Conservation (phyloP, 2,329 filamentous ascomycete genomes). For the Periglandula ipomoeae region DNA sequence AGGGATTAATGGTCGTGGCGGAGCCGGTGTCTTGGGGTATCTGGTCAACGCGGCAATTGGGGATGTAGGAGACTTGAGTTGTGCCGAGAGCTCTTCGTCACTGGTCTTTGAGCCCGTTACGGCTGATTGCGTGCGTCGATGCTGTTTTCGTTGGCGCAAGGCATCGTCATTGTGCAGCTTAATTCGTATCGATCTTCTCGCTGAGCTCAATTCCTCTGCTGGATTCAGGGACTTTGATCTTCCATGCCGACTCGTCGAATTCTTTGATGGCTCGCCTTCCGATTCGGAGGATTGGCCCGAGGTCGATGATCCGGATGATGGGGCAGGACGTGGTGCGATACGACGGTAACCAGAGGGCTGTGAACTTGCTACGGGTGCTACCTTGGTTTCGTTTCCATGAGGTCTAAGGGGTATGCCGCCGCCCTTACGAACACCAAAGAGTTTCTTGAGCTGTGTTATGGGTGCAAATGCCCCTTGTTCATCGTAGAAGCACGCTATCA, state of each 20-base stretch:
- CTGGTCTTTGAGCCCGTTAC: slow-evolving; percentile 33
- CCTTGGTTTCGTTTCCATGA: background rate
- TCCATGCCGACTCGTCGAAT: slow-evolving; percentile 37
- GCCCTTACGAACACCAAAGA: slow-evolving; percentile 42
- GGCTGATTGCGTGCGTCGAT: slow-evolving; percentile 49
- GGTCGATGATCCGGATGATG: slow-evolving; percentile 37
- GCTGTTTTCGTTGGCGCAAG: slow-evolving; percentile 62
- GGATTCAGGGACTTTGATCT: slow-evolving; percentile 54
- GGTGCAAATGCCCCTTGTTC: slow-evolving; percentile 71
- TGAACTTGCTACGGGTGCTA: slow-evolving; percentile 3
- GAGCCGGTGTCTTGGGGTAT: slow-evolving; percentile 83
- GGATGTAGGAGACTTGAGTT: slow-evolving; percentile 89
- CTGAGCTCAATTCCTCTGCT: slow-evolving; percentile 53
- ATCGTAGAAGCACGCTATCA: slow-evolving; percentile 77
- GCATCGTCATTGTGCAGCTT: slow-evolving; percentile 78
- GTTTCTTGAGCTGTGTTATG: slow-evolving; percentile 60
- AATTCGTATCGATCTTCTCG: slow-evolving; percentile 78
- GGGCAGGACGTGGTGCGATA: slow-evolving; percentile 17
- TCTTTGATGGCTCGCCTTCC: slow-evolving; percentile 45
- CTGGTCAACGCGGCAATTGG: slow-evolving; percentile 69
- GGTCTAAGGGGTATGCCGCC: slow-evolving; percentile 19
- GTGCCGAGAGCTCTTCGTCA: slow-evolving; percentile 55
- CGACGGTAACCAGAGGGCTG: slow-evolving; percentile 19
- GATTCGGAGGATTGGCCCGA: slow-evolving; percentile 64
- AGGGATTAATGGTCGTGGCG: slow-evolving; percentile 83